Evolutionary conservation across 805 yeast species (phyloP).

Genomic region (Torulaspora delbrueckii): DNA sequence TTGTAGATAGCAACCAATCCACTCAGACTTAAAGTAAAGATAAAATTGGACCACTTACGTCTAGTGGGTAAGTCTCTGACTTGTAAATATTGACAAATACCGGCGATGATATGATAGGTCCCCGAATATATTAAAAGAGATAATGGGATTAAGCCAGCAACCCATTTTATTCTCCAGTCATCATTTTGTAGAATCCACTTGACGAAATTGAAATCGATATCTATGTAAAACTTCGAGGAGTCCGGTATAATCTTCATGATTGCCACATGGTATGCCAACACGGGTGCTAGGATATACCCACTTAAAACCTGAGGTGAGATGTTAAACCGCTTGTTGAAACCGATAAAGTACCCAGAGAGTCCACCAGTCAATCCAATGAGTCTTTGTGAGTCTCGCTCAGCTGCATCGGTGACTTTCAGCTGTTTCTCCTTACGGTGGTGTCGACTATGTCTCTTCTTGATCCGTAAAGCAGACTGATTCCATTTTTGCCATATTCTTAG

Average conservation of each 20-base stretch:
- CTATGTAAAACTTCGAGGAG: conserved; percentile 10
- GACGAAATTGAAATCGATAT: conserved; percentile 22
- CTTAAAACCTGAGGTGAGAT: conserved; percentile 23
- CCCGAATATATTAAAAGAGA: conserved; percentile 20
- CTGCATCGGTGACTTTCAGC: conserved; percentile 9
- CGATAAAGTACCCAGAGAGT: conserved; percentile 25
- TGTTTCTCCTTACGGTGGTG: conserved; percentile 8
- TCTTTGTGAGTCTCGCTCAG: conserved; percentile 20
- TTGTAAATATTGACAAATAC: conserved; percentile 20
- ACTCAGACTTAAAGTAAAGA: conserved; percentile 10
- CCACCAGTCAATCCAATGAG: conserved; percentile 26
- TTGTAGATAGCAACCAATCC: conserved; percentile 22
- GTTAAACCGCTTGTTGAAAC: conserved; percentile 16
- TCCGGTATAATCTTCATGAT: conserved; percentile 23
- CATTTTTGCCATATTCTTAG: conserved; percentile 15
- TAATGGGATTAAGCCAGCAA: conserved; percentile 24
- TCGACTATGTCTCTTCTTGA: conserved; percentile 1
- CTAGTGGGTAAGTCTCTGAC: conserved; percentile 18
- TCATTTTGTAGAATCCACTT: conserved; percentile 25
- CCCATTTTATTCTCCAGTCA: conserved; percentile 16
- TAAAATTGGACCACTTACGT: conserved; percentile 18
- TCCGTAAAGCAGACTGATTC: background rate
- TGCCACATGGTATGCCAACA: conserved; percentile 19
- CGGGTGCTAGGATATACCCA: conserved; percentile 22
- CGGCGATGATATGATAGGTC: conserved; percentile 26